Evolutionary conservation across 306 rosid genomes (phyloP), one percentile per base, ranked within the genome.

Genomic region (Cucurbita moschata): DNA sequence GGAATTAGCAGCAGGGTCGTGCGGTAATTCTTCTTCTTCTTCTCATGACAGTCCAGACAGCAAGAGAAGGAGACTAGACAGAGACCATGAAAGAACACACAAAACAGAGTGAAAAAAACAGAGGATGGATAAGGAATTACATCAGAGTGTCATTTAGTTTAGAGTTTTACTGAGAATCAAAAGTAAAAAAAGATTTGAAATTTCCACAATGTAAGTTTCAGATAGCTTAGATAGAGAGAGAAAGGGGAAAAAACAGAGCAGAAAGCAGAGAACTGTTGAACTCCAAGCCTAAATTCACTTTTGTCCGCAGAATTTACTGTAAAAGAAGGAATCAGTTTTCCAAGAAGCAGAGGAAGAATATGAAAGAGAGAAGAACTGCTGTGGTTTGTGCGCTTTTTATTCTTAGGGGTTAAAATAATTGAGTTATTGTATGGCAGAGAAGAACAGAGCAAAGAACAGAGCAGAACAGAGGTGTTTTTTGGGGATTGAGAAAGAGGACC

Each of bases 1-100:
- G 44, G 90, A 82, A 71, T 76, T 75, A 76, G 78, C 83, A 39
- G 80, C 64, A 58, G 82, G 76, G 44, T 85, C 88, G 78, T 77
- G 82, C 74, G 73, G 82, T 78, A 83, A 82, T 83, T 83, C 86
- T 78, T 78, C 82, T 42, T 78, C 26, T 55, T 51, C 53, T 63
- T 52, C 78, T 23, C 73, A 57, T 46, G 15, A 19, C 75, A 83
- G 81, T 81, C 77, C 83, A 79, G 79, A 74, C 80, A 56, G 74
- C 47, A 64, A 84, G 81, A 82, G 85, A 81, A 66, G 69, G 43
- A 85, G 79, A 81, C 62, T 84, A 52, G 84, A 83, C 46, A 76
- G 71, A 64, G 71, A 64, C 52, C 60, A 42, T 43, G 55, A 43
- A 6, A 77, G 65, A 51, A 7, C 15, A 14, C 30, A 63, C 70